These are phyloP conservation scores for Acer saccharum DNA, from an alignment of 345 rosid species.

Conservation along the genomic window DNA sequence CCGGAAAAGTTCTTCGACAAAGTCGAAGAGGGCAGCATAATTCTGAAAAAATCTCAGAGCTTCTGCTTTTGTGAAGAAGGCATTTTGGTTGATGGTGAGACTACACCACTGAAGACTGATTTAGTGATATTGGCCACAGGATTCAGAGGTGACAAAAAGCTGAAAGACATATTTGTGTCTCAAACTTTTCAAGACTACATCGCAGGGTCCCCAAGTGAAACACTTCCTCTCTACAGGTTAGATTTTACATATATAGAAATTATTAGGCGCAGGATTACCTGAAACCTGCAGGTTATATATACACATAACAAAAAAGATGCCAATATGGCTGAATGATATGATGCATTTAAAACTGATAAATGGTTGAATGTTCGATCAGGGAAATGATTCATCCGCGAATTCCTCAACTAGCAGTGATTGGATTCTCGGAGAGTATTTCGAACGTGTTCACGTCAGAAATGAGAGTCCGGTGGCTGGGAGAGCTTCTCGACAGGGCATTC, in stretches of 20 bases:
- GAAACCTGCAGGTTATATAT: too few relatives aligned
- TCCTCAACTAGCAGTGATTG: too few relatives aligned
- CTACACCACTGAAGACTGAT: constrained; percentile 30
- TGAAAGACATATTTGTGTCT: constrained; percentile 34
- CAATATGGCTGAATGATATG: too few relatives aligned
- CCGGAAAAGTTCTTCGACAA: too few relatives aligned
- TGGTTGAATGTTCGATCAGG: too few relatives aligned
- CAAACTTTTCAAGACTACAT: constrained; percentile 28
- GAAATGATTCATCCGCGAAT: too few relatives aligned
- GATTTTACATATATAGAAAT: not conserved
- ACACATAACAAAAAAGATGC: too few relatives aligned
- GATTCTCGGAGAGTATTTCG: not conserved
- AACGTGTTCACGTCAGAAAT: constrained; percentile 47
- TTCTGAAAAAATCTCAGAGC: too few relatives aligned
- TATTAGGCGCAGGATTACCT: too few relatives aligned
- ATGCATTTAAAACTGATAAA: too few relatives aligned
- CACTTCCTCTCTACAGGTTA: constrained; percentile 46
- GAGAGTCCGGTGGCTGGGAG: constrained; percentile 36
- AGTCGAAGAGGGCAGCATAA: too few relatives aligned
- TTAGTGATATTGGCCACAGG: constrained; percentile 45
- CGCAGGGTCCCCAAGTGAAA: constrained; percentile 25
- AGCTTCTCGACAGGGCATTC: constrained; percentile 38
- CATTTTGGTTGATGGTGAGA: constrained; percentile 26
- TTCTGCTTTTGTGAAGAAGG: too few relatives aligned
- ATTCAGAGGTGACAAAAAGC: constrained; percentile 33